Conservation (phyloP, 2,329 filamentous ascomycete species). For the Phialophora expanda region DNA sequence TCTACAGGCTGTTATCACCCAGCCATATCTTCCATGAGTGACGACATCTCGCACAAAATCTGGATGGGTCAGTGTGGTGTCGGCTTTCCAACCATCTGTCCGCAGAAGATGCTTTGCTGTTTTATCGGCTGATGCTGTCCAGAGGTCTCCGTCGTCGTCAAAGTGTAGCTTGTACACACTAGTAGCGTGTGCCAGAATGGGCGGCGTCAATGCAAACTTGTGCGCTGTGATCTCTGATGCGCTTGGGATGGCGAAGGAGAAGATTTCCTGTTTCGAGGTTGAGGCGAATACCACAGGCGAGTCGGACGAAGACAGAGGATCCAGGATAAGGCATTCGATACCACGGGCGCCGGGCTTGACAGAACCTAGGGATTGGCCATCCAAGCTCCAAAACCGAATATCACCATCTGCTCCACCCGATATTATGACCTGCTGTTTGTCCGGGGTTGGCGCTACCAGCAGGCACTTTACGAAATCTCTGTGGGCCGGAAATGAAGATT, state of each 20-base stretch:
- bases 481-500: conserved; percentile 36
- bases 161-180: conserved; percentile 83
- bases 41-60: conserved; percentile 88
- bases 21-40: conserved; percentile 70
- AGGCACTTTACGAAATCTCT: conserved; percentile 87
- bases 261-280: conserved; percentile 79
- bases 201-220: conserved; percentile 59
- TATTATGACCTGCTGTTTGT: conserved; percentile 67
- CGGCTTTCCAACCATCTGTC: conserved; percentile 68
- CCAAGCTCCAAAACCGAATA: conserved; percentile 81
- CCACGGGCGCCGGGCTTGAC: conserved; percentile 80
- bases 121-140: conserved; percentile 92
- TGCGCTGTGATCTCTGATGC: conserved; percentile 45
- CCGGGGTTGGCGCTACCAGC: conserved; percentile 62
- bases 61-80: conserved; percentile 77
- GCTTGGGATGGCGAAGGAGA: conserved; percentile 60
- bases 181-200: conserved; percentile 83
- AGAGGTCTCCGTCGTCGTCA: conserved; percentile 74
- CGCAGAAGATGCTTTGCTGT: conserved; percentile 80
- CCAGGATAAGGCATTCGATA: conserved; percentile 77
- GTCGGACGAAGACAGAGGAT: conserved; percentile 64
- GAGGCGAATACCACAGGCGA: conserved; percentile 69
- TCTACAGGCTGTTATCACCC: conserved; percentile 84
- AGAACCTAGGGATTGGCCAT: conserved; percentile 71
- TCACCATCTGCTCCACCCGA: conserved; percentile 79